These are phyloP conservation scores for Arachis hypogaea DNA, from an alignment of 306 rosid species.

Conservation along the genomic window DNA sequence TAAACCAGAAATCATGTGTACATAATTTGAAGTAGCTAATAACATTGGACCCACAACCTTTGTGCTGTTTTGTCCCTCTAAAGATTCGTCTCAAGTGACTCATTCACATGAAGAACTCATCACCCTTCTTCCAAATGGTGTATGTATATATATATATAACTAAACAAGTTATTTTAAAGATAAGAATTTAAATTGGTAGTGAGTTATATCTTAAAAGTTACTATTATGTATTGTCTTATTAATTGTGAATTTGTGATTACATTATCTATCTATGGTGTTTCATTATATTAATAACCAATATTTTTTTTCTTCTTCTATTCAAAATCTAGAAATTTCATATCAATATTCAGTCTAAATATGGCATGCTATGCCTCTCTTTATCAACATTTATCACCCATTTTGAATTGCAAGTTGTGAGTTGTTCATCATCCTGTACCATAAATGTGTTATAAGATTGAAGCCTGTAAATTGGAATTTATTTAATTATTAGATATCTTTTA, in stretches of 20 bases:
- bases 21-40: slow-evolving; percentile 37
- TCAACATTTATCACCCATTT: slow-evolving; percentile 23
- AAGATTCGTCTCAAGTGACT: slow-evolving; percentile 19
- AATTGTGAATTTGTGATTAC: too few relatives aligned
- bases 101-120: slow-evolving; percentile 18
- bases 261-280: too few relatives aligned
- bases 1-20: slow-evolving; percentile 28
- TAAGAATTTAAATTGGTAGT: too few relatives aligned
- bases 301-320: too few relatives aligned
- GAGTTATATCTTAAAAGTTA: too few relatives aligned
- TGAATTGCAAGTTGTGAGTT: neutral
- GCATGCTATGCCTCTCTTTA: slow-evolving; percentile 11
- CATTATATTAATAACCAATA: too few relatives aligned
- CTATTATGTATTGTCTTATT: too few relatives aligned
- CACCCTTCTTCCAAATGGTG: slow-evolving; percentile 34
- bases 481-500: neutral
- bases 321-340: neutral
- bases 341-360: neutral
- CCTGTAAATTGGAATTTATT: neutral
- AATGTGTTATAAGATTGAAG: neutral
- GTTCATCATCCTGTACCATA: neutral
- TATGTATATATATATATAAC: too few relatives aligned
- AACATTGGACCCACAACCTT: slow-evolving; percentile 37
- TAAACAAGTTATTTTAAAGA: too few relatives aligned
- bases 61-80: slow-evolving; percentile 8